A percentile compares a stretch with the other conserved stretches of the same genome.
phyloP scores from a whole-genome alignment of 495 filamentous ascomycete genomes.

The Trichodelitschia bisporula region DNA sequence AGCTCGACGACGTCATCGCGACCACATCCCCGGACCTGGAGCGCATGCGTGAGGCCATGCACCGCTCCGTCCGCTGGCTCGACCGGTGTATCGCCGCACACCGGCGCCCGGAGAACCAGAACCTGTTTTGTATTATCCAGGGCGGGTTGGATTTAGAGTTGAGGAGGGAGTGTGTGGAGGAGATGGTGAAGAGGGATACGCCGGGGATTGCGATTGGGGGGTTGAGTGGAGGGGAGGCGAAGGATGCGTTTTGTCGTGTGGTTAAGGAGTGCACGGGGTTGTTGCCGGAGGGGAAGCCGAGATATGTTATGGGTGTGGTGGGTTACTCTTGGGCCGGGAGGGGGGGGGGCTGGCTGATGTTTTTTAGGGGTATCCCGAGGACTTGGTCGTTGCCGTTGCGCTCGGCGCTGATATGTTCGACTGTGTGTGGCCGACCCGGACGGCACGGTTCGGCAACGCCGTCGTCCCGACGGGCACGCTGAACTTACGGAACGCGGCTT shows the following conservation, averaged over 20 bases:
- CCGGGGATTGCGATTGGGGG: constrained; percentile 95
- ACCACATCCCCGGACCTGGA: constrained; percentile 73
- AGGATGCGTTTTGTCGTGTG: constrained; percentile 32
- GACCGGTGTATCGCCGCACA: constrained; percentile 90
- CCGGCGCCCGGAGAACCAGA: constrained; percentile 58
- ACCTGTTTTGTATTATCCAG: constrained; percentile 98
- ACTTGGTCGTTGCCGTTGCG: constrained; percentile 73
- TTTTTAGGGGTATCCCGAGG: constrained; percentile 64
- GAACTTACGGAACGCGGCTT: constrained; percentile 57
- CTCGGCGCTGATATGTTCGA: constrained; percentile 98
- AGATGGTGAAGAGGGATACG: constrained; percentile 80
- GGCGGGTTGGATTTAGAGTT: constrained; percentile 83
- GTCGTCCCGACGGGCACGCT: constrained; percentile 58
- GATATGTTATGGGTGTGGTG: constrained; percentile 96
- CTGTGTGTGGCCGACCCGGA: constrained; percentile 95
- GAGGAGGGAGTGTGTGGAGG: constrained; percentile 55
- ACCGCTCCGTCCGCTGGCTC: constrained; percentile 92
- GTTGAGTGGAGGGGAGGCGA: constrained; percentile 62
- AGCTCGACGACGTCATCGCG: constrained; percentile 89
- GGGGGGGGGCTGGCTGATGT: constrained; percentile 6
- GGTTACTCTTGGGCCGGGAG: constrained; percentile 6
- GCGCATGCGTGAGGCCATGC: constrained; percentile 85
- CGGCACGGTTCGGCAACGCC: constrained; percentile 87
- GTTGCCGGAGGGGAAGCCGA: constrained; percentile 70
- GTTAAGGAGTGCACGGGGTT: constrained; percentile 68